Evolutionary conservation across 108 stramenopile species (phyloP).

Genomic region (Nannochloropsis gaditana): DNA sequence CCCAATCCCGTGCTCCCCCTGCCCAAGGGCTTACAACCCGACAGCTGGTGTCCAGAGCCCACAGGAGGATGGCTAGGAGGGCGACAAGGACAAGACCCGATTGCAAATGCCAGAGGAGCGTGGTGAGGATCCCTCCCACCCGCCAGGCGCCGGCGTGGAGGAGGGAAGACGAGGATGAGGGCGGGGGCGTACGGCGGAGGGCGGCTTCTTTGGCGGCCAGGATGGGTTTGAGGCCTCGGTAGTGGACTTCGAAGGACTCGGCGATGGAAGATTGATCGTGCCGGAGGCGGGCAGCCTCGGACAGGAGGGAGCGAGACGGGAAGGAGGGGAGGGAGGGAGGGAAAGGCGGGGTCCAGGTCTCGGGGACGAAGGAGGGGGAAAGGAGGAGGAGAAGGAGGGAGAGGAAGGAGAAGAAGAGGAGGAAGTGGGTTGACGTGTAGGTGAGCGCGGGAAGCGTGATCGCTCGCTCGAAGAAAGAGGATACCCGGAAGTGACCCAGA

Average conservation of each 20-base stretch:
- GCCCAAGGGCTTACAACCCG: not conserved
- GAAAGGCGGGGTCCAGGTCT: not conserved
- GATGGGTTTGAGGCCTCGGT: not conserved
- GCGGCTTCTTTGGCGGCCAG: not conserved
- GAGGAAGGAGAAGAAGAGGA: not conserved
- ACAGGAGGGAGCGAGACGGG: not conserved
- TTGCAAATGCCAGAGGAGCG: not conserved
- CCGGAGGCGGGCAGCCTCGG: not conserved
- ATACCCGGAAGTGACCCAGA: not conserved
- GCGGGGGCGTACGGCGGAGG: not conserved
- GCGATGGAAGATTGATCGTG: not conserved
- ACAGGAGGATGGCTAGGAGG: constrained; percentile 5
- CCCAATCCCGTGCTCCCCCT: not conserved
- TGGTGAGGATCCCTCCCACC: not conserved
- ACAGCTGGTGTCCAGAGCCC: not conserved
- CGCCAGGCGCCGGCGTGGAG: not conserved
- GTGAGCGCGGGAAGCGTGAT: not conserved
- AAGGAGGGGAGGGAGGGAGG: not conserved
- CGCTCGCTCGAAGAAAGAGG: not conserved
- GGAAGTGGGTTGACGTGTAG: not conserved
- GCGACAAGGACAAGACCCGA: not conserved
- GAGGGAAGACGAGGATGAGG: constrained; percentile 6
- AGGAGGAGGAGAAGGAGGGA: not conserved
- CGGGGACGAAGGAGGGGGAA: not conserved
- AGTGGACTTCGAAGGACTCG: not conserved